A percentile compares a stretch with the other conserved stretches of the same genome.
Conservation (phyloP, 139 green algal genomes). For the Gonium pectorale region DNA sequence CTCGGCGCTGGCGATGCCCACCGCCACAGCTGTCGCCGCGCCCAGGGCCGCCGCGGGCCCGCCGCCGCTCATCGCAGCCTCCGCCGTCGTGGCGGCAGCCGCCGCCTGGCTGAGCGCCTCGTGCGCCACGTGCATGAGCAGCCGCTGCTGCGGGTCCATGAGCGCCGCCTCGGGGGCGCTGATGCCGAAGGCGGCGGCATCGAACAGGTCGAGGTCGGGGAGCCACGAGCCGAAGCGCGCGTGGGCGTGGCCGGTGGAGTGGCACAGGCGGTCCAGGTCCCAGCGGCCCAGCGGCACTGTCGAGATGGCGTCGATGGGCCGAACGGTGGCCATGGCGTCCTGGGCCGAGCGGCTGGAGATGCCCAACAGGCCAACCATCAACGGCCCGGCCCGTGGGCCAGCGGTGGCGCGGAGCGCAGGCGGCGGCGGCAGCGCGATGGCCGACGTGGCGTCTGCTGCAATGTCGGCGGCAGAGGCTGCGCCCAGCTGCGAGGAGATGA, state of each 20-base stretch:
- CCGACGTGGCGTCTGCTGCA: background rate
- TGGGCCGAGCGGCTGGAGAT: constrained; percentile 3
- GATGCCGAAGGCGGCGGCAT: constrained; percentile 80
- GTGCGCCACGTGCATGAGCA: constrained; percentile 52
- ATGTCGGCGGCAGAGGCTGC: background rate
- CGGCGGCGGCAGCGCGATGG: background rate
- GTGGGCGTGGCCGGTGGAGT: constrained; percentile 25
- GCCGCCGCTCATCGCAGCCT: background rate
- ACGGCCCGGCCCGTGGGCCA: background rate
- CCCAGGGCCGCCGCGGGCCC: constrained; percentile 30
- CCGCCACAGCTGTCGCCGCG: constrained; percentile 55
- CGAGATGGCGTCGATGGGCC: constrained; percentile 58
- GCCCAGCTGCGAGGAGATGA: constrained; percentile 29
- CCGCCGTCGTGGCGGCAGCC: background rate
- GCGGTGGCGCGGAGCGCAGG: background rate
- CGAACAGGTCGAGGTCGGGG: constrained; percentile 73
- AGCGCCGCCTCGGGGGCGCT: constrained; percentile 74
- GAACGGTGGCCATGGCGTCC: constrained; percentile 16
- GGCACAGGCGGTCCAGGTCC: constrained; percentile 64
- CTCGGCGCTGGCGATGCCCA: constrained; percentile 87
- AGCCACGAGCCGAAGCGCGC: constrained; percentile 82
- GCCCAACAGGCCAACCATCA: constrained; percentile 29
- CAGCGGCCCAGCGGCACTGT: constrained; percentile 66
- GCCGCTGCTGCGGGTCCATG: constrained; percentile 89
- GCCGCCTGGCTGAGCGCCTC: constrained; percentile 11